Evolutionary conservation across 1,139 yeast genomes (phyloP).

Genomic region (Nadsonia starkeyi-henricii): DNA sequence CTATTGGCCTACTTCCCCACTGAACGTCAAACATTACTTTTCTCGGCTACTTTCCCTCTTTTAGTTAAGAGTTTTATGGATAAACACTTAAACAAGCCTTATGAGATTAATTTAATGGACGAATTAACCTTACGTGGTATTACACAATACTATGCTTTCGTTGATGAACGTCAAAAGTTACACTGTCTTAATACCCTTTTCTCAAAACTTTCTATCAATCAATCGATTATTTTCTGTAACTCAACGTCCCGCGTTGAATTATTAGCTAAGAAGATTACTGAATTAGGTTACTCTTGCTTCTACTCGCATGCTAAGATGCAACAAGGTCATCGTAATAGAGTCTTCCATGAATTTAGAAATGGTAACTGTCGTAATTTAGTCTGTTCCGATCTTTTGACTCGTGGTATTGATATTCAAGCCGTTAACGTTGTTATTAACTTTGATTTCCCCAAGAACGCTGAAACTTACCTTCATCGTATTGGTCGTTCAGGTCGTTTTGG

Average conservation of each 20-base stretch:
- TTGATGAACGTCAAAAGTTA: conserved; percentile 88
- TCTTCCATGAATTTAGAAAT: conserved; percentile 96
- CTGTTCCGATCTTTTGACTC: conserved; percentile 88
- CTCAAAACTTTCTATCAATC: conserved; percentile 88
- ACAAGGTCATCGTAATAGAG: conserved; percentile 93
- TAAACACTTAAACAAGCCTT: conserved; percentile 77
- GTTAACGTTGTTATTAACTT: conserved; percentile 96
- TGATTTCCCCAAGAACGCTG: conserved; percentile 97
- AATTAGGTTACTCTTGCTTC: conserved; percentile 90
- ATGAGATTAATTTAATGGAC: conserved; percentile 94
- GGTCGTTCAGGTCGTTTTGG: conserved; percentile 99
- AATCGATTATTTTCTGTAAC: conserved; percentile 91
- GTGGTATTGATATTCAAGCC: conserved; percentile 99
- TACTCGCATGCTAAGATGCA: conserved; percentile 97
- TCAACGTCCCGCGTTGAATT: conserved; percentile 93
- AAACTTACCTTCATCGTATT: conserved; percentile 92
- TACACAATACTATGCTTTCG: conserved; percentile 93
- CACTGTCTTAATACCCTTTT: conserved; percentile 92
- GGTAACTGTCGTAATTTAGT: conserved; percentile 96
- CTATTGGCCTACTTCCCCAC: conserved; percentile 70
- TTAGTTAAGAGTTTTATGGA: conserved; percentile 91
- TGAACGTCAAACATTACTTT: conserved; percentile 72
- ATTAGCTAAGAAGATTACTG: conserved; percentile 90
- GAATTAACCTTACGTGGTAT: conserved; percentile 93
- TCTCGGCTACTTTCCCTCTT: conserved; percentile 92